A percentile compares a stretch with the other conserved stretches of the same genome.
These are phyloP conservation scores for Symbiodinium pilosum DNA, from an alignment of 73 alveolate genomes.

Conservation along the genomic window DNA sequence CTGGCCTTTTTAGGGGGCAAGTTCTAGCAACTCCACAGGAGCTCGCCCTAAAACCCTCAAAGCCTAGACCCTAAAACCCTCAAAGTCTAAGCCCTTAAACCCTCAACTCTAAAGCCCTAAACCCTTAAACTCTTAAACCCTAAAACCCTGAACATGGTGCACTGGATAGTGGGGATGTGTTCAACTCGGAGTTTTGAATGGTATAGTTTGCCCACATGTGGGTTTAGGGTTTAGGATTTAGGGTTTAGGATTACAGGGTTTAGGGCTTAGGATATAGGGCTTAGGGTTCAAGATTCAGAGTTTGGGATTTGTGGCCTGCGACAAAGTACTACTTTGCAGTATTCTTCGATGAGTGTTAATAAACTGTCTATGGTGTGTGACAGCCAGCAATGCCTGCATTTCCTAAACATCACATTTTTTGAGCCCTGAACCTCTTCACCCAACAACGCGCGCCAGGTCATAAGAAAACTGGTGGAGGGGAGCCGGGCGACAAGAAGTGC, in stretches of 20 bases:
- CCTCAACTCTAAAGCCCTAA: neutral
- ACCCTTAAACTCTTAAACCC: neutral
- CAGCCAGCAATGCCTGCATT: neutral
- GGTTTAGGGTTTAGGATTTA: neutral
- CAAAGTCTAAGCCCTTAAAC: neutral
- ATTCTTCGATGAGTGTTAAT: neutral
- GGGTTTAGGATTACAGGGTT: neutral
- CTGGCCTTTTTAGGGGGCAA: no score
- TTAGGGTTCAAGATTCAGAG: neutral
- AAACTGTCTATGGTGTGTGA: neutral
- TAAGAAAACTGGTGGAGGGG: slow-evolving; percentile 43
- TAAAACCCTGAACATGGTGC: neutral
- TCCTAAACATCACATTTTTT: no score
- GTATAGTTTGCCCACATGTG: neutral
- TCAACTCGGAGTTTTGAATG: neutral
- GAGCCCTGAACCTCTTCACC: no score
- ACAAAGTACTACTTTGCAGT: neutral
- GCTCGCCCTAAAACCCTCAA: neutral
- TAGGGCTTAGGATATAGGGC: neutral
- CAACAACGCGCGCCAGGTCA: no score
- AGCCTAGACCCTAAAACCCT: neutral
- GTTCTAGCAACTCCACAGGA: no score
- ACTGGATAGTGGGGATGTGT: neutral
- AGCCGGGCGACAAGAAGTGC: slow-evolving; percentile 35
- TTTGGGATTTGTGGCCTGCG: neutral